These are phyloP conservation scores for Pisolithus orientalis DNA, from an alignment of 768 basidiomycete species.

Conservation along the genomic window DNA sequence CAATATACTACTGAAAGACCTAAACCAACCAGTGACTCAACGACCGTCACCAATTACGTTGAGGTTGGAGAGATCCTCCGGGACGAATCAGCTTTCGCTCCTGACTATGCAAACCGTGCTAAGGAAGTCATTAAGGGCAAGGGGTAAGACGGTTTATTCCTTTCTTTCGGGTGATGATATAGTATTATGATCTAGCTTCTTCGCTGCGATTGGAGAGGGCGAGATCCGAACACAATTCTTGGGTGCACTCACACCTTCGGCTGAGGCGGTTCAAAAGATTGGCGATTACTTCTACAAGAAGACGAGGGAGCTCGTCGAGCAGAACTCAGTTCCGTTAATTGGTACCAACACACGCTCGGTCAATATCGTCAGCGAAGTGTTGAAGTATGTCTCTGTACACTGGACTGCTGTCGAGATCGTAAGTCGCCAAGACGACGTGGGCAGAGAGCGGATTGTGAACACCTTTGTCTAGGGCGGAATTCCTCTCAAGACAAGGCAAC, in stretches of 20 bases:
- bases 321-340: conserved; percentile 50
- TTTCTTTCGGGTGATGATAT: conserved; percentile 2
- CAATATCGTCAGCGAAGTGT: conserved; percentile 64
- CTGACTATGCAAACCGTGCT: conserved; percentile 46
- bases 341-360: conserved; percentile 48
- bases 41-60: conserved; percentile 40
- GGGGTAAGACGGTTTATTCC: conserved; percentile 39
- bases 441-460: not conserved
- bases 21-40: conserved; percentile 14
- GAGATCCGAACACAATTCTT: conserved; percentile 43
- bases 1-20: conserved; percentile 57
- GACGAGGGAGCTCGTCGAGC: conserved; percentile 51
- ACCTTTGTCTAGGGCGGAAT: conserved; percentile 54
- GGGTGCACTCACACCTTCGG: conserved; percentile 39
- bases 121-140: conserved; percentile 48
- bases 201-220: conserved; percentile 43
- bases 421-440: conserved; percentile 15
- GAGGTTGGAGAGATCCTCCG: conserved; percentile 49
- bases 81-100: conserved; percentile 37
- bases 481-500: conserved; percentile 50
- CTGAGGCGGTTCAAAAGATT: conserved; percentile 44
- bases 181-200: conserved; percentile 45
- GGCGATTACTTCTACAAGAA: conserved; percentile 60
- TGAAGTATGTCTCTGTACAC: conserved; percentile 56
- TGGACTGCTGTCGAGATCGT: conserved; percentile 73